Evolutionary conservation across 2,329 filamentous ascomycete genomes (phyloP), one percentile per base, ranked within the genome.

Genomic region (Penicillium sp.): DNA sequence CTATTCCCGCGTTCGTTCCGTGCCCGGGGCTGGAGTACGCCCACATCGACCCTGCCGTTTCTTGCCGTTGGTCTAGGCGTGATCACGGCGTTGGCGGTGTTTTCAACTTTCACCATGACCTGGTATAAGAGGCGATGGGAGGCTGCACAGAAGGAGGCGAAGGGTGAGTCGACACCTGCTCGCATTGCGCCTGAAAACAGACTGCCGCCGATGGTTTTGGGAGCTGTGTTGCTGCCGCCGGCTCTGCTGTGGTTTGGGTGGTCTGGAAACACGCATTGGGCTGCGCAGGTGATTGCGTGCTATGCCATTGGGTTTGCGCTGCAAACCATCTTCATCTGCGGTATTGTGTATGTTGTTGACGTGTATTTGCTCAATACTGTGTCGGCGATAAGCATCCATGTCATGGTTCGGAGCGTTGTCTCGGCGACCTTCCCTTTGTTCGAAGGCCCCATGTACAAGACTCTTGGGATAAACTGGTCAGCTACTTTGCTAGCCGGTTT

Each of bases 211-310:
- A 77, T 78, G 72, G 75, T 79, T 13, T 40, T 77, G 5, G 75
- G 73, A 14, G 73, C 71, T 1, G 56, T 74, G 6, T 55, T 76
- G 4, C 67, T 81, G 3, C 75, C 78, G 0, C 64, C 67, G 40
- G 75, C 77, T 44, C 58, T 80, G 4, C 77, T 79, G 55, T 77
- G 75, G 72, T 79, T 79, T 53, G 77, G 73, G 5, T 81, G 79
- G 79, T 68, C 71, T 6, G 72, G 72, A 1, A 69, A 67, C 39
- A 66, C 69, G 0, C 57, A 71, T 16, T 79, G 76, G 77, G 69
- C 75, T 5, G 70, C 73, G 1, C 75, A 77, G 22, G 73, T 77
- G 0, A 63, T 79, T 2, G 66, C 75, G 2, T 76, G 75, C 4
- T 66, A 76, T 5, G 70, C 71, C 43, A 68, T 78, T 22, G 78